These are phyloP conservation scores for Fusarium scirpi DNA, from an alignment of 2,329 filamentous ascomycete genomes.

Conservation along the genomic window DNA sequence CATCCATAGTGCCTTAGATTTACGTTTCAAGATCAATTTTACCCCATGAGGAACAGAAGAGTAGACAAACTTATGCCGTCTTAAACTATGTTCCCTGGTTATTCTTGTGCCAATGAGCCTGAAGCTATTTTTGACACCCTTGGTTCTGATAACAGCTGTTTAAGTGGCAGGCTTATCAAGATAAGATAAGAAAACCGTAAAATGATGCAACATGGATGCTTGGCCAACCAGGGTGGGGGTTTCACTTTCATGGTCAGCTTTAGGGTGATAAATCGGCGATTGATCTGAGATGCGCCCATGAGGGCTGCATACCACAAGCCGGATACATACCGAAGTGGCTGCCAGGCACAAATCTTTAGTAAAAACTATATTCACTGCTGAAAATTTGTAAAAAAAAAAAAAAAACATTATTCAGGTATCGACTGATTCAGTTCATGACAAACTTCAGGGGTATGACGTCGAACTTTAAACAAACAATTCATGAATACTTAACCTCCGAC, in stretches of 20 bases:
- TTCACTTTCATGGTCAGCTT: not conserved
- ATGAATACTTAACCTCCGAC: slow-evolving; percentile 14
- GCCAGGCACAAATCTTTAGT: not conserved
- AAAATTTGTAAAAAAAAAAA: not conserved
- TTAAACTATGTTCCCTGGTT: not conserved
- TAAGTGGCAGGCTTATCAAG: slow-evolving; percentile 16
- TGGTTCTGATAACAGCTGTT: not conserved
- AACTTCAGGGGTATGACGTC: slow-evolving; percentile 20
- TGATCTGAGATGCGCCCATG: slow-evolving; percentile 39
- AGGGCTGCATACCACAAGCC: slow-evolving; percentile 15
- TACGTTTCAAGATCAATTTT: not conserved
- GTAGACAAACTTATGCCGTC: not conserved
- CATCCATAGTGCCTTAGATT: not conserved
- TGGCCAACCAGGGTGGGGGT: slow-evolving; percentile 1
- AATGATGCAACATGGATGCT: slow-evolving; percentile 1
- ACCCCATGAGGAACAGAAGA: not conserved
- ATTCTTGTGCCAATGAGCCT: not conserved
- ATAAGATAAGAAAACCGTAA: not conserved
- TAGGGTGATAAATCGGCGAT: slow-evolving; percentile 34
- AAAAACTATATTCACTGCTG: not conserved
- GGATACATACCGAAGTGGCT: slow-evolving; percentile 2
- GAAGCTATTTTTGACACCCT: not conserved
- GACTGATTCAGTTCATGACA: not conserved
- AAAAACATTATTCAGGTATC: not conserved
- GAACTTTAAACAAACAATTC: not conserved